These are phyloP conservation scores for Daldinia grandis DNA, from an alignment of 495 filamentous ascomycete species.

Conservation along the genomic window DNA sequence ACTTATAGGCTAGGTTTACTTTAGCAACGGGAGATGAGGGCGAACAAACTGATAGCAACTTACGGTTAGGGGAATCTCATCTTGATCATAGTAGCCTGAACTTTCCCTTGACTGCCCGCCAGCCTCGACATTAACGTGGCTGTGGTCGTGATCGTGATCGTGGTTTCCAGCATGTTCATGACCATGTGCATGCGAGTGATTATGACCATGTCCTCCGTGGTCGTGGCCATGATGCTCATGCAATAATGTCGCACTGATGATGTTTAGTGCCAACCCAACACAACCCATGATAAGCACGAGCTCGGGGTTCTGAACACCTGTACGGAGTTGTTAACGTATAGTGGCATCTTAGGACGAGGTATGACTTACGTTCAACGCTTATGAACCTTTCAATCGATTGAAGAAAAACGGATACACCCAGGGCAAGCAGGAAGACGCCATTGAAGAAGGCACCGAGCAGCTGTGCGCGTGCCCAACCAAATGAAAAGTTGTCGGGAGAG, in stretches of 20 bases:
- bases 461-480: slow-evolving; percentile 90
- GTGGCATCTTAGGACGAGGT: not conserved
- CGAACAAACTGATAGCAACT: slow-evolving; percentile 42
- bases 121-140: slow-evolving; percentile 72
- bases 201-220: slow-evolving; percentile 41
- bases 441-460: slow-evolving; percentile 94
- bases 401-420: slow-evolving; percentile 90
- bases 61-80: slow-evolving; percentile 53
- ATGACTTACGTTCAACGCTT: slow-evolving; percentile 44
- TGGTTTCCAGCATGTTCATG: slow-evolving; percentile 23
- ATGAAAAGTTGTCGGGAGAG: slow-evolving; percentile 53
- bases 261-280: slow-evolving; percentile 81
- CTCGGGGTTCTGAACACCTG: slow-evolving; percentile 73
- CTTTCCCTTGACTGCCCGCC: slow-evolving; percentile 52
- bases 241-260: slow-evolving; percentile 81
- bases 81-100: slow-evolving; percentile 54
- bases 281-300: slow-evolving; percentile 84
- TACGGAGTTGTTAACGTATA: slow-evolving; percentile 50
- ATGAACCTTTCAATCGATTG: slow-evolving; percentile 91
- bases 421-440: slow-evolving; percentile 90
- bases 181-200: slow-evolving; percentile 46
- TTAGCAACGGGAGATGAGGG: slow-evolving; percentile 63
- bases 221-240: slow-evolving; percentile 65
- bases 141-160: slow-evolving; percentile 30
- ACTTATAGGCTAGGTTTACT: slow-evolving; percentile 61